Conservation (phyloP, 202 grass and related monocot genomes). For the Cymbopogon flexuosus region DNA sequence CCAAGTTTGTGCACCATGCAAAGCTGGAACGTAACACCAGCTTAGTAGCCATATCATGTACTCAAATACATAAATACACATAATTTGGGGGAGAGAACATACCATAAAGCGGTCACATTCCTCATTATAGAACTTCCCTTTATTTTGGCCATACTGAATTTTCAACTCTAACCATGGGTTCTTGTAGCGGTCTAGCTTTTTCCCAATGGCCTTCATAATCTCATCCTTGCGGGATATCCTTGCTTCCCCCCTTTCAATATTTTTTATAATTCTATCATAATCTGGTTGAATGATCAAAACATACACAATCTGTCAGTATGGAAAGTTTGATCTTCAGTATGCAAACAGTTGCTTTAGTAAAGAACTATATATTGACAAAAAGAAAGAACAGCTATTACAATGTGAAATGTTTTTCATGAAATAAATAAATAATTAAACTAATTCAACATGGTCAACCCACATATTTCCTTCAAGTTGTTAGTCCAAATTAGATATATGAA, state of each 20-base stretch:
- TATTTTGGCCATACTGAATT: slow-evolving; percentile 97
- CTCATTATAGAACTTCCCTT: slow-evolving; percentile 96
- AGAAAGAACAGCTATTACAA: neutral
- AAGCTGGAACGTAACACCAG: slow-evolving; percentile 55
- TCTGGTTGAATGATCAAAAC: slow-evolving; percentile 43
- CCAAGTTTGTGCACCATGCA: slow-evolving; percentile 99
- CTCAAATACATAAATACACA: neutral
- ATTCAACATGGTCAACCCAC: neutral
- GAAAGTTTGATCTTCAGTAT: neutral
- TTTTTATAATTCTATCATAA: slow-evolving; percentile 97
- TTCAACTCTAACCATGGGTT: slow-evolving; percentile 97
- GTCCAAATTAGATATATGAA: neutral
- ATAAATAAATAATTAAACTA: neutral
- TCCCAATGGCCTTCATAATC: slow-evolving; percentile 93
- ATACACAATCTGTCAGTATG: slow-evolving; percentile 7
- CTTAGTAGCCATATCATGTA: slow-evolving; percentile 23
- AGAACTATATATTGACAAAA: neutral
- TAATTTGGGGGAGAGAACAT: slow-evolving; percentile 10
- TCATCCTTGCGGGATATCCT: slow-evolving; percentile 94
- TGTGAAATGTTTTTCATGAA: neutral
- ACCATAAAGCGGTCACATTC: slow-evolving; percentile 99
- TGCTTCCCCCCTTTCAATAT: slow-evolving; percentile 93
- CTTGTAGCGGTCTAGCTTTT: slow-evolving; percentile 95
- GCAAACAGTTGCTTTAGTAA: neutral
- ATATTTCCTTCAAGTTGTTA: neutral